phyloP scores from a whole-genome alignment of 257 asterid species.

The Anisodus tanguticus region DNA sequence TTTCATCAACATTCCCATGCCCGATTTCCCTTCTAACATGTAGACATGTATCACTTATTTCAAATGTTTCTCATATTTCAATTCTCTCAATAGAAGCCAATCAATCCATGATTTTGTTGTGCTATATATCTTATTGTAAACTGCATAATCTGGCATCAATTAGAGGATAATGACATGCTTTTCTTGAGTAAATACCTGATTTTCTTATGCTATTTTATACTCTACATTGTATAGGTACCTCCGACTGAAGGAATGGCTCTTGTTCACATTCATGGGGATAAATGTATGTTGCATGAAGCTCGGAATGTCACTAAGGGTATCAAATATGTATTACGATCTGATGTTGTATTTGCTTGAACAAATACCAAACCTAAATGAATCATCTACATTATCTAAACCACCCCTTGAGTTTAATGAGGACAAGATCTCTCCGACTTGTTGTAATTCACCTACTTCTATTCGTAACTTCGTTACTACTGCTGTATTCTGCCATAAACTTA shows the following conservation, averaged over 20 bases:
- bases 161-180: not conserved
- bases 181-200: not conserved
- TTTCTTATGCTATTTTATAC: not conserved
- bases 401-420: not conserved
- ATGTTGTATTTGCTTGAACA: constrained; percentile 71
- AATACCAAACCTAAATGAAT: not conserved
- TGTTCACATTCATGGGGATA: constrained; percentile 88
- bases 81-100: not conserved
- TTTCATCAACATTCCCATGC: not conserved
- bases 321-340: constrained; percentile 82
- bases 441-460: not conserved
- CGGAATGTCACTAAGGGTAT: constrained; percentile 76
- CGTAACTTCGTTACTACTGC: not conserved
- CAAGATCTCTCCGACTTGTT: not conserved
- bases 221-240: constrained; percentile 55
- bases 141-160: not conserved
- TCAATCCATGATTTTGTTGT: not conserved
- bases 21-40: not conserved
- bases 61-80: not conserved
- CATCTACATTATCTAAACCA: not conserved
- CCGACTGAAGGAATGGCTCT: constrained; percentile 94
- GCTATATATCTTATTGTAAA: not conserved
- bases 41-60: not conserved
- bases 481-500: constrained; percentile 20
- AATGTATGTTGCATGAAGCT: constrained; percentile 92